Evolutionary conservation across 345 rosid species (phyloP), one percentile per base, ranked within the genome.

Genomic region (Aethionema arabicum): DNA sequence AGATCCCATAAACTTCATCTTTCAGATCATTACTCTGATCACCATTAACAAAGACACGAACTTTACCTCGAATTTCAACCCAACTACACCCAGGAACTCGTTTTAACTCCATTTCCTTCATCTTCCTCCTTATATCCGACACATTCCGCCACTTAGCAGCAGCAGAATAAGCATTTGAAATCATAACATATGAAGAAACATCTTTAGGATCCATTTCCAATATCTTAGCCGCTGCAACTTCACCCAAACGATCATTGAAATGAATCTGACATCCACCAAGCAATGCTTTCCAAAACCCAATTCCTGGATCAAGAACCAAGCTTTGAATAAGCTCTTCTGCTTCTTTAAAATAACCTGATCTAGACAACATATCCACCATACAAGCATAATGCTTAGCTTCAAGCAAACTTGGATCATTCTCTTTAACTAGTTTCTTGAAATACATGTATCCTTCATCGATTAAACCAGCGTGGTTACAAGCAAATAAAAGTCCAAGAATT

Each of bases 241-340:
- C 79, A 11, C 81, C 82, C 64, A 85, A 33, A 66, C 67, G 74
- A 49, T 46, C 59, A 56, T 87, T 90, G 13, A 82, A 81, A 53
- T 87, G 91, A 42, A 83, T 82, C 67, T 72, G 84, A 73, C 95
- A 87, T 50, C 97, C 97, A n/a, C 87, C 82, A 12, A 85, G 95
- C 61, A 85, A 69, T 50, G 95, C 91, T 56, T 87, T 87, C 93
- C 97, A 90, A 52, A 90, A 87, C 60, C 95, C 97, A 38, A 87
- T 70, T 41, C 95, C 97, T 0, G 91, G 93, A 39, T 82, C 79
- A 46, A 81, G 74, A 7, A 88, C 88, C 77, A 90, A 56, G 42
- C 69, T 64, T n/a, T 61, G 48, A 40, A 87, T 64, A 68, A 81
- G 77, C 67, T 59, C 67, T 42, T 73, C 76, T 31, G 93, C 93